These are phyloP conservation scores for Colletotrichum salicis DNA, from an alignment of 2,329 filamentous ascomycete species.

Conservation along the genomic window DNA sequence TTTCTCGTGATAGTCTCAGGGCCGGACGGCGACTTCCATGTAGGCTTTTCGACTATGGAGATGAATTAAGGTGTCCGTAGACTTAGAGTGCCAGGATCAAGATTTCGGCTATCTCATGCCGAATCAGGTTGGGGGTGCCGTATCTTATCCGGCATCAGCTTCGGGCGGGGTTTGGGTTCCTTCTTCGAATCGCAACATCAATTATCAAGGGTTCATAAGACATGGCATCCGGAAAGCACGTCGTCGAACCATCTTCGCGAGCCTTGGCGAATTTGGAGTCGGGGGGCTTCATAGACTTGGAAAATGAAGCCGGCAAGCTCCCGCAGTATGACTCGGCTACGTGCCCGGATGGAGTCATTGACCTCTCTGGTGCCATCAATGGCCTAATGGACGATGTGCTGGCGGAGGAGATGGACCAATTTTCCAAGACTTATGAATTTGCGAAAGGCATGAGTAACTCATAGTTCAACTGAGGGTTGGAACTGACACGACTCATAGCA, in stretches of 20 bases:
- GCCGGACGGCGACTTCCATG: background rate
- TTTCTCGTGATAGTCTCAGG: background rate
- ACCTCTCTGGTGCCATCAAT: conserved; percentile 20
- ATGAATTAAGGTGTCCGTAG: background rate
- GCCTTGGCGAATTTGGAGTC: conserved; percentile 15
- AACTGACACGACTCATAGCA: background rate
- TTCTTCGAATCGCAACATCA: background rate
- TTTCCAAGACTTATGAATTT: background rate
- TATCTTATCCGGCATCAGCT: conserved; percentile 1
- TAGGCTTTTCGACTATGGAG: background rate
- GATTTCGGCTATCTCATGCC: background rate
- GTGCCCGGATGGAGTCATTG: conserved; percentile 17
- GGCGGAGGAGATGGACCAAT: background rate
- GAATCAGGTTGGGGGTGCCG: background rate
- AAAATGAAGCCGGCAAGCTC: conserved; percentile 13
- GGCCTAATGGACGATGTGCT: conserved; percentile 11
- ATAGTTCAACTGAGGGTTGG: background rate
- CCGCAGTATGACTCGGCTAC: conserved; percentile 1
- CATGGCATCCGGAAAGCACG: background rate
- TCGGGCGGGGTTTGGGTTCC: background rate
- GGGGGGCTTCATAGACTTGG: conserved; percentile 5
- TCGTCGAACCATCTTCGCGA: conserved; percentile 6
- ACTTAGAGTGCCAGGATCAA: background rate
- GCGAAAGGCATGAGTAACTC: background rate
- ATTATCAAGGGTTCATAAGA: background rate